A percentile compares a stretch with the other conserved stretches of the same genome.
These are phyloP conservation scores for Silene uniflora DNA, from an alignment of 148 eudicot genomes.

Conservation along the genomic window DNA sequence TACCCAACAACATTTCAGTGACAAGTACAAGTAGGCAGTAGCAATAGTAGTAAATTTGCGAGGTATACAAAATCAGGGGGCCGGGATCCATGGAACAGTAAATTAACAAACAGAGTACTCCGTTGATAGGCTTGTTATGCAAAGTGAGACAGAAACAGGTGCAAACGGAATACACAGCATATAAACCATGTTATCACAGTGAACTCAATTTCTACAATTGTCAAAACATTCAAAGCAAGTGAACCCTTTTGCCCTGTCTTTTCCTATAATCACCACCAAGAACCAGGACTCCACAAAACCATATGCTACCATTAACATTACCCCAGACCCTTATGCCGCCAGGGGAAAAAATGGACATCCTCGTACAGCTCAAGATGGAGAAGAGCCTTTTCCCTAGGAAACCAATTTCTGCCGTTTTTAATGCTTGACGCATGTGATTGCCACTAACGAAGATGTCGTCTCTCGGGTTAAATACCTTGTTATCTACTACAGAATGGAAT, in stretches of 20 bases:
- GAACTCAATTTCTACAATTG: background rate
- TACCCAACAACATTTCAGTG: too few species aligned
- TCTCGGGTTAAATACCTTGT: background rate
- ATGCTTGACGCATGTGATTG: background rate
- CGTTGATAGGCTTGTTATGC: background rate
- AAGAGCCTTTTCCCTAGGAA: background rate
- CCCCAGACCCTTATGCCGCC: background rate
- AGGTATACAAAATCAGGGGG: slow-evolving; percentile 25
- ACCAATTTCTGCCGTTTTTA: background rate
- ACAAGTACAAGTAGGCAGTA: background rate
- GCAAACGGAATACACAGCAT: background rate
- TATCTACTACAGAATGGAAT: background rate
- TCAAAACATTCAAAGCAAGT: background rate
- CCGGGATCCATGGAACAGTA: slow-evolving; percentile 36
- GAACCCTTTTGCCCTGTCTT: background rate
- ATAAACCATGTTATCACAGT: background rate
- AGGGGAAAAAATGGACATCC: background rate
- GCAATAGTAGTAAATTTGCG: too few species aligned
- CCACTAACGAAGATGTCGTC: background rate
- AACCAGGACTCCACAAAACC: background rate
- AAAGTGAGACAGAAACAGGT: background rate
- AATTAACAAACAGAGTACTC: background rate
- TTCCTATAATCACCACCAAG: background rate
- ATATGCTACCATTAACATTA: too few species aligned
- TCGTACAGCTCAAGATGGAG: background rate